Evolutionary conservation across 2,329 filamentous ascomycete genomes (phyloP).

Genomic region (Akanthomyces dipterigenus): DNA sequence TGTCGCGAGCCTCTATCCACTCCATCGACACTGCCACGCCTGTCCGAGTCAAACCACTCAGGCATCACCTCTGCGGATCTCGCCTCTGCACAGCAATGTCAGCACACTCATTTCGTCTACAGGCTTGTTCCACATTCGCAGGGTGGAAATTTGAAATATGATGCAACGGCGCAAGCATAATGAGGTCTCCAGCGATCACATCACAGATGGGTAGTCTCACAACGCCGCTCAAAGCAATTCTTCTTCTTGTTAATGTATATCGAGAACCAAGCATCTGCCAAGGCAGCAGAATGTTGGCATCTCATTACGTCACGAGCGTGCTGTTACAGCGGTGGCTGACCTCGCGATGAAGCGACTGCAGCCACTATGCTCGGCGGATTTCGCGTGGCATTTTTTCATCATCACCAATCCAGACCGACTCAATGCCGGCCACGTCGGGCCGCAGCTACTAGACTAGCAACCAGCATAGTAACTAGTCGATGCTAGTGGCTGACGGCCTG

Average conservation of each 20-base stretch:
- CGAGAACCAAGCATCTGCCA: no score
- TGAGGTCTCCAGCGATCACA: neutral
- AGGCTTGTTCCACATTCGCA: neutral
- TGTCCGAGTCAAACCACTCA: neutral
- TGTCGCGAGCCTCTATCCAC: neutral
- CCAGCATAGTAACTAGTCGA: no score
- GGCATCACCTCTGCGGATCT: neutral
- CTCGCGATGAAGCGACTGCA: neutral
- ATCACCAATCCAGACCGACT: neutral
- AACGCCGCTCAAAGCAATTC: no score
- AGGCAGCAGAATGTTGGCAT: no score
- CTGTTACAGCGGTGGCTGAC: neutral
- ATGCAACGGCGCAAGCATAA: neutral
- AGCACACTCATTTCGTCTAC: neutral
- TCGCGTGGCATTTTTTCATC: neutral
- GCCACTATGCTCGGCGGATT: neutral
- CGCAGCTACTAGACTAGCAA: neutral
- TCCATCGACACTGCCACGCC: neutral
- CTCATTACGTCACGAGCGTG: neutral
- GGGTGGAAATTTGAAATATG: neutral
- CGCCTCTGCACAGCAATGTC: neutral
- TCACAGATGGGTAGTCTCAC: neutral
- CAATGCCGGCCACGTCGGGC: neutral
- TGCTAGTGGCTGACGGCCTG: neutral
- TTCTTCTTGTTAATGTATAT: neutral